Base-by-base conservation (phyloP, 495 filamentous ascomycete genomes). In the Copromyces sp. region DNA sequence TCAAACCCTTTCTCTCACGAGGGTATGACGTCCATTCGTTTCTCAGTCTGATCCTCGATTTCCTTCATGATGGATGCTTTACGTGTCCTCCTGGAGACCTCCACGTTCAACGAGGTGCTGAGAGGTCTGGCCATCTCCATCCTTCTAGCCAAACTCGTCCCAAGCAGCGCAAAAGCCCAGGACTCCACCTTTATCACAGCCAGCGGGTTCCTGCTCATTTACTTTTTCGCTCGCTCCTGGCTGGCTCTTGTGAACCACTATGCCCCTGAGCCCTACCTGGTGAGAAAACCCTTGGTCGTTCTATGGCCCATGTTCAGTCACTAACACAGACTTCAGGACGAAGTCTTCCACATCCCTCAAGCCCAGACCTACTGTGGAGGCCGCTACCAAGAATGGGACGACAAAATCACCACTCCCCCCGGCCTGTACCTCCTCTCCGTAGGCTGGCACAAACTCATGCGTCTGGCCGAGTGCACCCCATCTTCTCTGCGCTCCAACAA, bases 381-480 rank as follows among this genome's bases (percentile, higher is more conserved):
- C 20, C 85, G 88, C 38, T 98, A 90, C 82, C 78, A 80, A 39
- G 82, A 90, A 20, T 99, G 96, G 96, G 94, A 99, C 81, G 91
- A 93, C 16, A 98, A 98, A 78, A 93, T 99, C 74, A 99, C 95
- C 9, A 99, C 95, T 3, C 95, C 95, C 2, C 94, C 95, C 8
- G 96, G 94, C 24, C 85, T 98, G 83, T 97, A 93, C 74, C 76
- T 87, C 40, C 79, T 89, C 40, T 85, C 86, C 14, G 84, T 88
- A 32, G 24, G 84, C 7, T 77, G 80, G 35, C 79, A 81, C 68
- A 80, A 76, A 70, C 16, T 83, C 8, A 71, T 72, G 14, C 42
- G 69, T 6, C 20, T 79, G 9, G 29, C 80, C 1, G 70, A 76
- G 8, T 91, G 89, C 75, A 81, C 80, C 3, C 76, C 86, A 3